Evolutionary conservation across 352 stramenopile species (phyloP).

Genomic region (Globisporangium parvum): DNA sequence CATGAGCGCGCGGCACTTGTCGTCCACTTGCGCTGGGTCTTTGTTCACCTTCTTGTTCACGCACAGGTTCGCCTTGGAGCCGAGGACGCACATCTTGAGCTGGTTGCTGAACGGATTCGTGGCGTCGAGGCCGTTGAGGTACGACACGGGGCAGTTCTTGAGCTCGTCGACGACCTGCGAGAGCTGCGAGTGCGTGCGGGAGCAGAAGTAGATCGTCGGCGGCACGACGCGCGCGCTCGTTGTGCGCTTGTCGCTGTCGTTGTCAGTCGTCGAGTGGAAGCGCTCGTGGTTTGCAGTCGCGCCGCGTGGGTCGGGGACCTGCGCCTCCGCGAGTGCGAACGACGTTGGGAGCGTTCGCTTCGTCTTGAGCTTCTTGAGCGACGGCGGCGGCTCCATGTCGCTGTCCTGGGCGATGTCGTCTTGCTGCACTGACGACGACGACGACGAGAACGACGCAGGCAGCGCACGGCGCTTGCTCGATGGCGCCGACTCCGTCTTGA

Average conservation of each 20-base stretch:
- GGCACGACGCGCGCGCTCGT: constrained; percentile 22
- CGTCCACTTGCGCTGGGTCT: constrained; percentile 51
- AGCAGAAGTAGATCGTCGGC: constrained; percentile 83
- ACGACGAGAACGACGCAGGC: background rate
- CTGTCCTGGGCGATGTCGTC: background rate
- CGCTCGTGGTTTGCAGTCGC: too few relatives aligned
- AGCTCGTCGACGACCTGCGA: constrained; percentile 78
- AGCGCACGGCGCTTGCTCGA: constrained; percentile 5
- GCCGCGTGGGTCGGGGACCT: background rate
- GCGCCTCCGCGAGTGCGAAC: constrained; percentile 7
- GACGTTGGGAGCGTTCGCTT: constrained; percentile 20
- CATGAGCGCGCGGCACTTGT: constrained; percentile 64
- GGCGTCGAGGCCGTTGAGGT: constrained; percentile 35
- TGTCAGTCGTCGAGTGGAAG: constrained; percentile 17
- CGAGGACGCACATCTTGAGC: constrained; percentile 77
- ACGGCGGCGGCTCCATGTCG: constrained; percentile 4
- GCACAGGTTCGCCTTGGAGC: constrained; percentile 76
- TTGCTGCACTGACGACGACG: too few relatives aligned
- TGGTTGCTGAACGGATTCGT: constrained; percentile 26
- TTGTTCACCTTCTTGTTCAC: constrained; percentile 70
- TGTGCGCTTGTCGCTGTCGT: background rate
- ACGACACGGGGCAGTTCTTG: constrained; percentile 65
- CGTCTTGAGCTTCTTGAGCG: constrained; percentile 13
- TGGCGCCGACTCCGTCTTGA: background rate
- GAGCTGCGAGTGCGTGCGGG: constrained; percentile 83